Base-by-base conservation (phyloP, 768 basidiomycete species). In the Cystobasidium tubakii region DNA sequence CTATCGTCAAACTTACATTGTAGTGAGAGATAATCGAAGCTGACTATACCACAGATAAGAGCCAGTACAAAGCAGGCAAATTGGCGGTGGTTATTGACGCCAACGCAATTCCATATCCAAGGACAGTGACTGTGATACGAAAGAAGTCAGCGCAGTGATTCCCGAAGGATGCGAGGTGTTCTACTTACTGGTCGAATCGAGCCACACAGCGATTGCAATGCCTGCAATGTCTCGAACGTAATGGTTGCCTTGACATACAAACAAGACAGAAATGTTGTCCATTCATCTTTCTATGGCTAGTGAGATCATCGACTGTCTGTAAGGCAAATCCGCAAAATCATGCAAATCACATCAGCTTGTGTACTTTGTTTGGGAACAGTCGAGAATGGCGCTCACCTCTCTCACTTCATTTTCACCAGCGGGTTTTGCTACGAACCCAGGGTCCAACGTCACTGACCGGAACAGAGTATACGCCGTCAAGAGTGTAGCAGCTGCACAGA, bases 21-120 rank as follows among this genome's bases (percentile, higher is more conserved):
- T 75, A 88, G 89, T 50, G 89, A 86, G 12, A 98, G 86, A 79
- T 89, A 90, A 80, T 93, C 90, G 76, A 97, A 97, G 21, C 88
- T 79, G 13, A 83, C 66, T 66, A 98, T 88, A 1, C 92, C 93
- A 31, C 87, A 77, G 27, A 98, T 91, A 27, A 99, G 87, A 1
- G 89, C 88, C 0, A 85, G 83, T 50, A 99, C 89, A 79, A 99
- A 99, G n/a, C 95, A 80, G 31, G 97, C 83, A 82, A 99, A 99
- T 80, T 97, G 92, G 3, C 95, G 89, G 78, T 98, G 96, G 78
- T 98, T 99, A 77, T 90, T 89, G 46, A 87, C 84, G 25, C 96
- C 96, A 65, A 98, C 92, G 81, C 95, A 97, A 82, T 98, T 98
- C 94, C 94, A 99, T 19, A 97, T 88, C 96, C 96, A 99, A 0